These are phyloP conservation scores for Porphyrellus cyaneotinctus DNA, from an alignment of 768 basidiomycete genomes.

Conservation along the genomic window DNA sequence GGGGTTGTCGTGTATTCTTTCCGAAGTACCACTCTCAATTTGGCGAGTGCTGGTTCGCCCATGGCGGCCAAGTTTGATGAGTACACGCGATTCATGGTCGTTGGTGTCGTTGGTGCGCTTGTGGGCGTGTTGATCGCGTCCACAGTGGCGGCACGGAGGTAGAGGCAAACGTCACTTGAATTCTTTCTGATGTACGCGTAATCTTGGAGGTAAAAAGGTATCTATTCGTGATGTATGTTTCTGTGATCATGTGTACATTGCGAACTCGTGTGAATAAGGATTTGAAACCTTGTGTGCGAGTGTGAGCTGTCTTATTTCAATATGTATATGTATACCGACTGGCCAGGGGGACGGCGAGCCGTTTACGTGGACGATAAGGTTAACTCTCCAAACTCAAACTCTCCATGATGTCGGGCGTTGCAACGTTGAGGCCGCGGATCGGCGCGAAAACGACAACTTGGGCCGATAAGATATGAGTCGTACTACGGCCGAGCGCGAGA, in stretches of 20 bases:
- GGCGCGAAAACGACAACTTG: no score
- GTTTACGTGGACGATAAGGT: no score
- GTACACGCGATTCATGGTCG: constrained; percentile 58
- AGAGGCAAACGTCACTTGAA: no score
- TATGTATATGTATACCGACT: no score
- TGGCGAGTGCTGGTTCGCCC: constrained; percentile 29
- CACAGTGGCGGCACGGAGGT: constrained; percentile 31
- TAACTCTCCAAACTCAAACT: no score
- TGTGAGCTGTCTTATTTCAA: no score
- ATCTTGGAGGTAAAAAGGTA: not conserved
- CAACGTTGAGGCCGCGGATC: no score
- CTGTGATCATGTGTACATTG: not conserved
- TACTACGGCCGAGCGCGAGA: not conserved
- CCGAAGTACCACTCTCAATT: constrained; percentile 43
- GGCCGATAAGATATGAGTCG: no score
- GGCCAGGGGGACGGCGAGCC: no score
- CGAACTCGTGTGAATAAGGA: not conserved
- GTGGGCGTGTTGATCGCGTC: constrained; percentile 58
- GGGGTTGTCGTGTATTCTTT: constrained; percentile 66
- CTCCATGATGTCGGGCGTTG: no score
- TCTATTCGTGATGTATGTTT: constrained; percentile 1
- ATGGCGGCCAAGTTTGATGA: constrained; percentile 49
- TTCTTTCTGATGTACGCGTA: not conserved
- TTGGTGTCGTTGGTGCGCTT: constrained; percentile 61
- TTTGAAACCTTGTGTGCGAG: not conserved